A percentile compares a stretch with the other conserved stretches of the same genome.
Evolutionary conservation across 1,284 basidiomycete genomes (phyloP).

Genomic region (Rhodotorula sp.): DNA sequence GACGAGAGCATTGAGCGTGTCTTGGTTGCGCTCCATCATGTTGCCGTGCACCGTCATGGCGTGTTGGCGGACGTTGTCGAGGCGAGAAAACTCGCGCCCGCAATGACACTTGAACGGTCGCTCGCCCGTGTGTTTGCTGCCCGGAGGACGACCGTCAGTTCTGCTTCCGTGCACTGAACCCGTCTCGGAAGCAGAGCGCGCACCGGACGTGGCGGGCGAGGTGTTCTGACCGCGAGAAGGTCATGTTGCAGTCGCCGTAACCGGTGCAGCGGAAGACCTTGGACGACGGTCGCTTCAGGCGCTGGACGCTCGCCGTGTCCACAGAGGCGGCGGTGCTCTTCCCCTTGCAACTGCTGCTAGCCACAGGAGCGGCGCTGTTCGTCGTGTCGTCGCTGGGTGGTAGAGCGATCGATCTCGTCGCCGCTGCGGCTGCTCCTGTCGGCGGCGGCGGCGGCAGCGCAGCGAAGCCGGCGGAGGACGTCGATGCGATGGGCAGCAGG

Average conservation of each 20-base stretch:
- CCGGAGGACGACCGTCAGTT: slow-evolving; percentile 5
- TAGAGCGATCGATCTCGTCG: too few relatives aligned
- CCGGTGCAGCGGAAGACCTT: slow-evolving; percentile 94
- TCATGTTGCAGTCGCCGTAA: slow-evolving; percentile 93
- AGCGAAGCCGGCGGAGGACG: too few relatives aligned
- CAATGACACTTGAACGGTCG: slow-evolving; percentile 92
- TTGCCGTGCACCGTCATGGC: slow-evolving; percentile 94
- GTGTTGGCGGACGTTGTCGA: slow-evolving; percentile 95
- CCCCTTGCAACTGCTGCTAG: too few relatives aligned
- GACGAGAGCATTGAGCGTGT: slow-evolving; percentile 35
- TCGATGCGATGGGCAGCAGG: too few relatives aligned
- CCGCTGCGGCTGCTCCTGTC: too few relatives aligned
- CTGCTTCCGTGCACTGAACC: background rate
- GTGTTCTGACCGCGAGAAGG: slow-evolving; percentile 91
- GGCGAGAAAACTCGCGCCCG: slow-evolving; percentile 87
- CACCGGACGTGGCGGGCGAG: slow-evolving; percentile 90
- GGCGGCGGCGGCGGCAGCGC: too few relatives aligned
- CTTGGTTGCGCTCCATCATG: slow-evolving; percentile 70
- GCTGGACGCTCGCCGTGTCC: background rate
- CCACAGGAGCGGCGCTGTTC: too few relatives aligned
- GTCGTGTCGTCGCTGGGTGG: too few relatives aligned
- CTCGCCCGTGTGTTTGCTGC: slow-evolving; percentile 94
- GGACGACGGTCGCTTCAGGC: slow-evolving; percentile 51
- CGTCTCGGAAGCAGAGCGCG: slow-evolving; percentile 38
- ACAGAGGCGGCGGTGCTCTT: too few relatives aligned